Conservation (phyloP, 345 rosid genomes). For the Microcos paniculata region DNA sequence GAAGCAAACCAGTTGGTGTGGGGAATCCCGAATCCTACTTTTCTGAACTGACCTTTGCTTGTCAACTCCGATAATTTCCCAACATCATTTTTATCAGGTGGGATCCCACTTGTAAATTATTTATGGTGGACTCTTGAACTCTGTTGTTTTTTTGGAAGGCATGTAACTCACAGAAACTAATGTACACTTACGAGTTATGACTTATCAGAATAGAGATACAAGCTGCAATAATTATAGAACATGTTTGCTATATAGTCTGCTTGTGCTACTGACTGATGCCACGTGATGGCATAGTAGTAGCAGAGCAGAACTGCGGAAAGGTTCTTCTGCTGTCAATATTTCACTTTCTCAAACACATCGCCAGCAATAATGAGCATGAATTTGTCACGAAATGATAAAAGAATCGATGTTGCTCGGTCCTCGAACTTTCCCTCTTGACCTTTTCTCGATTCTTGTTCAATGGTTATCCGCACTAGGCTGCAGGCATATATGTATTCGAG, state of each 20-base stretch:
- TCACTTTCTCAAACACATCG: neutral
- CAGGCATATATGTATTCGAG: too few relatives aligned
- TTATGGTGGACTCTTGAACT: neutral
- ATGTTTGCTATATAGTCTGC: neutral
- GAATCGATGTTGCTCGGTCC: neutral
- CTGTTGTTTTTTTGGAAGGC: neutral
- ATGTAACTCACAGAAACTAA: neutral
- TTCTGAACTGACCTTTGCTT: neutral
- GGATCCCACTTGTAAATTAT: neutral
- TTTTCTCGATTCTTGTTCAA: neutral
- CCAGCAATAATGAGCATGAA: neutral
- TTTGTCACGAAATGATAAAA: neutral
- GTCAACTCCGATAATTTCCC: neutral
- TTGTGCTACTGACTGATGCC: neutral
- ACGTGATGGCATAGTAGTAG: neutral
- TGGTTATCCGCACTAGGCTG: too few relatives aligned
- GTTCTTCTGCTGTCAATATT: neutral
- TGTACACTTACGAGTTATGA: too few relatives aligned
- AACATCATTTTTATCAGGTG: neutral
- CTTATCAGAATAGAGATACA: neutral
- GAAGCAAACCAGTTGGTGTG: neutral
- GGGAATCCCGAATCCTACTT: neutral
- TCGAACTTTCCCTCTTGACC: conserved; percentile 2
- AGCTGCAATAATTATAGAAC: neutral
- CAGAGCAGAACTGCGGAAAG: neutral